A percentile compares a stretch with the other conserved stretches of the same genome.
Evolutionary conservation across 768 basidiomycete genomes (phyloP).

Genomic region (Collybia mongolica): DNA sequence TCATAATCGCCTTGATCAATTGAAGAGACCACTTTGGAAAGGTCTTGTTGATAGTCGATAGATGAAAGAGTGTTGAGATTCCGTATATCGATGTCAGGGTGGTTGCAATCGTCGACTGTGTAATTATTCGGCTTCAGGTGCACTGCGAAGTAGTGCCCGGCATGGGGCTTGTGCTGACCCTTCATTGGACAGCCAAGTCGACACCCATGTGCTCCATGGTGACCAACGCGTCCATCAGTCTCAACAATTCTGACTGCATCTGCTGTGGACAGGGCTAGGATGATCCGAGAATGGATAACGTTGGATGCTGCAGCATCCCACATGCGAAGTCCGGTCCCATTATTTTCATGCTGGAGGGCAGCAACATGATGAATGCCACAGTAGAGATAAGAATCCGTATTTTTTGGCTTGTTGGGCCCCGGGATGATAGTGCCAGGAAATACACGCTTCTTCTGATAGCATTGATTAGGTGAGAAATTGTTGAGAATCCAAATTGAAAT

Average conservation of each 20-base stretch:
- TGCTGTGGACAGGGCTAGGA: slow-evolving; percentile 16
- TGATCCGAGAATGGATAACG: slow-evolving; percentile 13
- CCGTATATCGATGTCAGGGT: slow-evolving; percentile 18
- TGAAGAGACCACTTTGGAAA: background rate
- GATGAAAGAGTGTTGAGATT: slow-evolving; percentile 3
- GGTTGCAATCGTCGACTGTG: slow-evolving; percentile 8
- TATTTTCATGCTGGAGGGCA: background rate
- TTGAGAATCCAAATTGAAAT: slow-evolving; percentile 28
- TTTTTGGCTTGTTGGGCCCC: slow-evolving; percentile 19
- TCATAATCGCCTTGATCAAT: too few species aligned
- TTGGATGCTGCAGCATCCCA: slow-evolving; percentile 24
- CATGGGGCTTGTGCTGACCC: slow-evolving; percentile 19
- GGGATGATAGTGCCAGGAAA: slow-evolving; percentile 4
- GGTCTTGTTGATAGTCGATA: background rate
- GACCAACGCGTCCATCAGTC: background rate
- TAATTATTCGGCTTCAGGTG: background rate
- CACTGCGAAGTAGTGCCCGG: slow-evolving; percentile 11
- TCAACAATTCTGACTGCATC: background rate
- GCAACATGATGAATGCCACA: slow-evolving; percentile 24
- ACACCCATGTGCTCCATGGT: background rate
- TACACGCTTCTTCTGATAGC: slow-evolving; percentile 8
- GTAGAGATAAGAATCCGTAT: slow-evolving; percentile 12
- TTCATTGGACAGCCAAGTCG: background rate
- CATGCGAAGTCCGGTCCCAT: slow-evolving; percentile 23
- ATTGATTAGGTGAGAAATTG: slow-evolving; percentile 14